Evolutionary conservation across 306 rosid genomes (phyloP).

Genomic region (Quercus gilva): DNA sequence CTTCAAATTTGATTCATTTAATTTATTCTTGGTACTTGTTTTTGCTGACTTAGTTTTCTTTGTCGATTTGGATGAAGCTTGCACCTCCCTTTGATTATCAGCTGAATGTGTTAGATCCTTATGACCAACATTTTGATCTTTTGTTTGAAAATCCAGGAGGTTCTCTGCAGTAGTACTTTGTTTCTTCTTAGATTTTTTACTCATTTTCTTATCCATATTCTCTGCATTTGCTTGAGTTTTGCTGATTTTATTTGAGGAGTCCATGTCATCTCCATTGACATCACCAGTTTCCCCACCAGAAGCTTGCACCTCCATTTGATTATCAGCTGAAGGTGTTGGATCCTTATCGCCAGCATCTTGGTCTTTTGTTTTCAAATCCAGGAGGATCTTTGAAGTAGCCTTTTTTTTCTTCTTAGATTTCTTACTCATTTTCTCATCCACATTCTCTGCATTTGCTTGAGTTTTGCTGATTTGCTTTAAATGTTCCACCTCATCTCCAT

Average conservation of each 20-base stretch:
- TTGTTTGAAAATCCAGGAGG: conserved; percentile 26
- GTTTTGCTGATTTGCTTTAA: conserved; percentile 29
- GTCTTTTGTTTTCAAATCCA: conserved; percentile 35
- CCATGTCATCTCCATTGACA: conserved; percentile 21
- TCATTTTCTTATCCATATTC: conserved; percentile 27
- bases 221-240: conserved; percentile 35
- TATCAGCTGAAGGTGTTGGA: conserved; percentile 22
- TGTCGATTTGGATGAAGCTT: conserved; percentile 3
- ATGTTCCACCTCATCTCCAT: conserved; percentile 27
- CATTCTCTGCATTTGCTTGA: conserved; percentile 31
- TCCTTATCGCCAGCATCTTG: conserved; percentile 23
- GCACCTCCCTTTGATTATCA: conserved; percentile 19
- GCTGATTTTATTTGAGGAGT: conserved; percentile 27
- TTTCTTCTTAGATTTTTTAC: conserved; percentile 49
- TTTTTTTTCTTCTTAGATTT: conserved; percentile 46
- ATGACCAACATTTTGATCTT: conserved; percentile 29
- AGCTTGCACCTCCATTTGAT: conserved; percentile 5
- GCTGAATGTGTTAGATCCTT: conserved; percentile 18
- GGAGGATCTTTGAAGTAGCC: conserved; percentile 27
- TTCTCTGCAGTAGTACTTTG: conserved; percentile 30
- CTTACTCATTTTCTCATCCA: conserved; percentile 33
- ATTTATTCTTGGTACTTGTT: conserved; percentile 16
- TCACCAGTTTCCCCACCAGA: conserved; percentile 7
- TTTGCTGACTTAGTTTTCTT: conserved; percentile 22
- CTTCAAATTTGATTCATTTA: conserved; percentile 18